phyloP scores from a whole-genome alignment of 2,329 filamentous ascomycete species.

The Sporothrix mexicana region DNA sequence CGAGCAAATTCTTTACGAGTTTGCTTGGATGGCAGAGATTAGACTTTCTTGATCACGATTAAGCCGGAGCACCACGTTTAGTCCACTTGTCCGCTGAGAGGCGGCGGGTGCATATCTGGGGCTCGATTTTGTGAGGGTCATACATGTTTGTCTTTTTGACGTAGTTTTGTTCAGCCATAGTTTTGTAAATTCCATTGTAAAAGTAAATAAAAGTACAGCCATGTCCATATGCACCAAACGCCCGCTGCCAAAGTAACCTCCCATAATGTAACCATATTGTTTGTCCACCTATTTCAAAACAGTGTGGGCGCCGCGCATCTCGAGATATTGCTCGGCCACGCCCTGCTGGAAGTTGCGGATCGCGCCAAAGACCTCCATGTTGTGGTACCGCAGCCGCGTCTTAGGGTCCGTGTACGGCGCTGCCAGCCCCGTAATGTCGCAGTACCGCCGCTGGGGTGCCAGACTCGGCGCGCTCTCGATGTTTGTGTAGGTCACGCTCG shows the following conservation, averaged over 20 bases:
- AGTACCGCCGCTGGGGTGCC: slow-evolving; percentile 85
- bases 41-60: slow-evolving; percentile 76
- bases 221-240: neutral
- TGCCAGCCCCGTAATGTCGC: slow-evolving; percentile 92
- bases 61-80: slow-evolving; percentile 93
- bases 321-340: slow-evolving; percentile 84
- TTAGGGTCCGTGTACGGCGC: slow-evolving; percentile 94
- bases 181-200: neutral
- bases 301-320: slow-evolving; percentile 88
- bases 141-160: slow-evolving; percentile 58
- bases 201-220: neutral
- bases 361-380: slow-evolving; percentile 87
- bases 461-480: slow-evolving; percentile 89
- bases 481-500: slow-evolving; percentile 88
- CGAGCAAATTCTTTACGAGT: slow-evolving; percentile 42
- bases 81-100: slow-evolving; percentile 79
- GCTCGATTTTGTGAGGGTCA: slow-evolving; percentile 90
- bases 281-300: slow-evolving; percentile 73
- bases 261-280: neutral
- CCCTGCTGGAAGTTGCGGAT: slow-evolving; percentile 82
- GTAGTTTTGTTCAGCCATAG: neutral
- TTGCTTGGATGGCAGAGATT: slow-evolving; percentile 69
- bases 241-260: neutral
- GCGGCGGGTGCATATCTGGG: slow-evolving; percentile 80
- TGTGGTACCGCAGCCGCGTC: slow-evolving; percentile 88